These are phyloP conservation scores for Dothistroma pini DNA, from an alignment of 2,329 filamentous ascomycete species.

Conservation along the genomic window DNA sequence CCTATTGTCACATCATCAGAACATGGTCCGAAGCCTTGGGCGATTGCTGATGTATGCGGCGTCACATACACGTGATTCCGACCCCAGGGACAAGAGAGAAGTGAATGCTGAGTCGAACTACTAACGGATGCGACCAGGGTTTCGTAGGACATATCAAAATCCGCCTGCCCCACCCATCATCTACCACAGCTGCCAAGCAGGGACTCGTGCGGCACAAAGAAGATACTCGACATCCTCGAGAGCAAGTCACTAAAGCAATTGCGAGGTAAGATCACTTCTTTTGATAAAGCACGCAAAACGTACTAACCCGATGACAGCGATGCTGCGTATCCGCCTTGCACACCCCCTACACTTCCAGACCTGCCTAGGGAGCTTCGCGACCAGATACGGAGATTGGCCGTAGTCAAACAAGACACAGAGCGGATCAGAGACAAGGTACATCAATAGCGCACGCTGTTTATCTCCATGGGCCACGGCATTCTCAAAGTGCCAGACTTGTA, in stretches of 20 bases:
- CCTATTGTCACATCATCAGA: no score
- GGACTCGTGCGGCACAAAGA: not conserved
- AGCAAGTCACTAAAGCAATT: not conserved
- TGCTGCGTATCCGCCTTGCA: not conserved
- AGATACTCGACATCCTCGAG: not conserved
- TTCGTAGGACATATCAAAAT: not conserved
- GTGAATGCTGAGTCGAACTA: no score
- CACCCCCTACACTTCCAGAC: not conserved
- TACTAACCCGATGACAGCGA: not conserved
- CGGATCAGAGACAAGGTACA: not conserved
- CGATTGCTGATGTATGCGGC: no score
- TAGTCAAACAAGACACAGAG: not conserved
- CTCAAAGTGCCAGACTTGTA: not conserved
- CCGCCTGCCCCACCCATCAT: not conserved
- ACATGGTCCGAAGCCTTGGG: no score
- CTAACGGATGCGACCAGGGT: no score
- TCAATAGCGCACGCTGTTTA: not conserved
- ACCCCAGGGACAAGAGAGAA: no score
- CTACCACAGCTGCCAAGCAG: not conserved
- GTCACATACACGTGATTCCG: no score
- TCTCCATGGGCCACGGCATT: not conserved
- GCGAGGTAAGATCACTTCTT: not conserved
- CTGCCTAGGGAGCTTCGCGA: not conserved
- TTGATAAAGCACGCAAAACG: not conserved
- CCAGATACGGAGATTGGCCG: not conserved